Conservation (phyloP, 495 filamentous ascomycete species). For the Neurospora africana region DNA sequence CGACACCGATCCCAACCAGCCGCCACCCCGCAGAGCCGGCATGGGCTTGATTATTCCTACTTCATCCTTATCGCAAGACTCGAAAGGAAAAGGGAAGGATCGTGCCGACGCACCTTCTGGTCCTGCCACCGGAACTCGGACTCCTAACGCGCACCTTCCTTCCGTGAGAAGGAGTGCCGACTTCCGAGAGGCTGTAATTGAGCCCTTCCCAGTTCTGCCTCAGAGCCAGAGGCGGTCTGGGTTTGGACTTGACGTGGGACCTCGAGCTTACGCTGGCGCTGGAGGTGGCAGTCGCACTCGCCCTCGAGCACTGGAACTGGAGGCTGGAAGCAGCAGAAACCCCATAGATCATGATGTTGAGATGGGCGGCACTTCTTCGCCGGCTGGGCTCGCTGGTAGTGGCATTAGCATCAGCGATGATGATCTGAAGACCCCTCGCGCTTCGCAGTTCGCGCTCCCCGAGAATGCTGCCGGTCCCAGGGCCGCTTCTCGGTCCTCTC, state of each 20-base stretch:
- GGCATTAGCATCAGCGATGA: not conserved
- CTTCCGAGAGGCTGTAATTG: not conserved
- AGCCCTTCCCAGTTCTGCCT: not conserved
- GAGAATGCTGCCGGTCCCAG: not conserved
- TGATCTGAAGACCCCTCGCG: not conserved
- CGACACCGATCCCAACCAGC: not conserved
- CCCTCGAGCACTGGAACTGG: not conserved
- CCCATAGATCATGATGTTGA: no score
- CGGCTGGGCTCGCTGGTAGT: not conserved
- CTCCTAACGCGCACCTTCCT: not conserved
- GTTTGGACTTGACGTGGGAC: not conserved
- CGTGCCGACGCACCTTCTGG: not conserved
- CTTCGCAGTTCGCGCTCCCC: not conserved
- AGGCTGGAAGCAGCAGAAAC: no score
- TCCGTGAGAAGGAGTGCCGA: not conserved
- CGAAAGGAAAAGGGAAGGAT: slow-evolving; percentile 2
- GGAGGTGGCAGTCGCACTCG: not conserved
- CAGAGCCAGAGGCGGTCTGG: not conserved
- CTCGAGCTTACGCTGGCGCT: not conserved
- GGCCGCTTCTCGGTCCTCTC: not conserved
- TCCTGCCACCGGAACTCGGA: not conserved
- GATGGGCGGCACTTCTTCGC: not conserved
- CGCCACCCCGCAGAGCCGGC: not conserved
- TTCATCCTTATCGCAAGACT: not conserved
- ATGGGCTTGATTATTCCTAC: not conserved